Base-by-base conservation (phyloP, 2,329 filamentous ascomycete genomes). In the Claviceps capensis region DNA sequence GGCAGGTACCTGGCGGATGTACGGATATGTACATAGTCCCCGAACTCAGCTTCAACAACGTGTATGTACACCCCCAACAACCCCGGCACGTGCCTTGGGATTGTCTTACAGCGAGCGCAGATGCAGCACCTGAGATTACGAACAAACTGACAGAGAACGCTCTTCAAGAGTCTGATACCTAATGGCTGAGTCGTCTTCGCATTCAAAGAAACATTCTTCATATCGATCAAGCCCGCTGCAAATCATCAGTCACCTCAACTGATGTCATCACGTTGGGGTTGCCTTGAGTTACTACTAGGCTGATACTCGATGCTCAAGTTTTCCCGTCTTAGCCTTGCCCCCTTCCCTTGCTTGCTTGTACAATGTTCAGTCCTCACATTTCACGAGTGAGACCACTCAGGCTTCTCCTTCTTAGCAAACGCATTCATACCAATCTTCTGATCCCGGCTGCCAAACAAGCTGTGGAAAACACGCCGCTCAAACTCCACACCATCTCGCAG, bases 371-470 rank as follows among this genome's bases (percentile, higher is more conserved):
- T 14, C 34, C 36, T 43, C 26, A 8, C 49, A 4, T 14, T 44
- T 58, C 78, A 94, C 65, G 88, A 81, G 67, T 96, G 76, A 55
- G 78, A 82, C 91, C 93, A 98, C 67, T 93, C 82, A 0, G 93
- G 73, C 78, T 94, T 94, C 73, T 86, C 81, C 82, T 97, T 97
- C 70, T 90, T 86, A 2, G 87, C 86, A 76, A 98, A 98, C 13
- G 93, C 93, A 67, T 83, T 83, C 93, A 97, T 82, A 68, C 88
- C 90, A 67, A 96, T 87, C 77, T 97, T 98, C 72, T 98, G 93
- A 69, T 98, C 93, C 71, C 88, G 80, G 66, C 86, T 95, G 22
- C 91, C 93, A 72, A 98, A 98, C 62, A 96, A 65, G 26, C 83
- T 79, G 70, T 98, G 93, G 75, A 98, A 98, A 37, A 97, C 77